Conservation (phyloP, 2,329 filamentous ascomycete genomes). For the Cyphellophora attinorum region DNA sequence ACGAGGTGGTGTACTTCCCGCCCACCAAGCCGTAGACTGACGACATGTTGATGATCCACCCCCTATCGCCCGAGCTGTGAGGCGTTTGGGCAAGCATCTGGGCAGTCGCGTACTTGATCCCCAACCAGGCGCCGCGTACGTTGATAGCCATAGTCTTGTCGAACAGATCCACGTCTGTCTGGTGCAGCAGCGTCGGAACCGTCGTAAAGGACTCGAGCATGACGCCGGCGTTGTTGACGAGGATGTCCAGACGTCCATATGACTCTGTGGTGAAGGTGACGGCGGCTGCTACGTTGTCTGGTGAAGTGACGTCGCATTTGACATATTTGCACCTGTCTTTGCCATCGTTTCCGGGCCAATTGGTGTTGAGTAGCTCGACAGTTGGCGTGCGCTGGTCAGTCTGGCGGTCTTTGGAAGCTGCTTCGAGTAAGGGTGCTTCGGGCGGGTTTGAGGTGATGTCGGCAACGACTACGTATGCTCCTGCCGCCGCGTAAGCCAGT, state of each 20-base stretch:
- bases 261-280: conserved; percentile 73
- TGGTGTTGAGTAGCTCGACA: conserved; percentile 13
- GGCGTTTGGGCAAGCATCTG: conserved; percentile 16
- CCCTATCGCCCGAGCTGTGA: conserved; percentile 22
- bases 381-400: conserved; percentile 11
- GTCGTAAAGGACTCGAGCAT: neutral
- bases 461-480: conserved; percentile 33
- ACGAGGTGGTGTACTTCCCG: conserved; percentile 9
- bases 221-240: conserved; percentile 20
- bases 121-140: conserved; percentile 29
- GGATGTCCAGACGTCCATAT: conserved; percentile 52
- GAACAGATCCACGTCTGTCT: conserved; percentile 1
- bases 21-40: conserved; percentile 23
- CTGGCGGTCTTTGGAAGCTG: conserved; percentile 12
- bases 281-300: conserved; percentile 47
- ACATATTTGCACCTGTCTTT: conserved; percentile 5
- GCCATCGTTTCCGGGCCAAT: conserved; percentile 6
- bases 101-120: conserved; percentile 24
- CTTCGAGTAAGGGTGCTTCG: conserved; percentile 15
- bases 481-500: conserved; percentile 30
- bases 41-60: conserved; percentile 27
- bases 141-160: conserved; percentile 24
- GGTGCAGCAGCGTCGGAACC: conserved; percentile 1
- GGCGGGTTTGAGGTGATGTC: conserved; percentile 23
- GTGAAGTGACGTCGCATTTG: conserved; percentile 13